Percentiles rank a stretch among this genome's conserved stretches.
Conservation (phyloP, 306 rosid species). For the Begonia loranthoides region DNA sequence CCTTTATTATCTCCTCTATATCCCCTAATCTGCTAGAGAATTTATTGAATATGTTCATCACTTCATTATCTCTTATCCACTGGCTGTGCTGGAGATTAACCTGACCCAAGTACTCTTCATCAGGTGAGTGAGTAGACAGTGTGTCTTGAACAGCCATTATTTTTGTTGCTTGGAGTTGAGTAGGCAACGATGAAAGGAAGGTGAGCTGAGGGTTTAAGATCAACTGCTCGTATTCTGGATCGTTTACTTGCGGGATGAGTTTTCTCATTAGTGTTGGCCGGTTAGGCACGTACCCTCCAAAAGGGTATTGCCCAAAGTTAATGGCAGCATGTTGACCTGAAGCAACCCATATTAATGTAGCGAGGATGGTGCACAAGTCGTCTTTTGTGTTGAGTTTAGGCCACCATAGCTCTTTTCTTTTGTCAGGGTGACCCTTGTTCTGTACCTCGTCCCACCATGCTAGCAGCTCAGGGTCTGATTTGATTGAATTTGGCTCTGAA, state of each 20-base stretch:
- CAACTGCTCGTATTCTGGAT: slow-evolving; percentile 45
- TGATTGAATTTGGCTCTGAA: slow-evolving; percentile 40
- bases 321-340: slow-evolving; percentile 94
- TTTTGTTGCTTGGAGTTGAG: slow-evolving; percentile 92
- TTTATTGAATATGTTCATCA: slow-evolving; percentile 30
- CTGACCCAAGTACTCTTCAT: slow-evolving; percentile 95
- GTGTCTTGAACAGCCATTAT: slow-evolving; percentile 98
- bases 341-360: slow-evolving; percentile 79
- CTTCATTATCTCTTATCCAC: slow-evolving; percentile 53
- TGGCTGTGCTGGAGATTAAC: slow-evolving; percentile 36
- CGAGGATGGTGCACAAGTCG: slow-evolving; percentile 54
- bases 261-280: slow-evolving; percentile 84
- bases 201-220: slow-evolving; percentile 53
- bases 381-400: slow-evolving; percentile 61
- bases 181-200: slow-evolving; percentile 80
- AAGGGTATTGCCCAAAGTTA: slow-evolving; percentile 95
- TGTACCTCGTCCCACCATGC: slow-evolving; percentile 90
- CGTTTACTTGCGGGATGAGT: slow-evolving; percentile 65
- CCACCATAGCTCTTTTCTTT: slow-evolving; percentile 86
- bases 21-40: slow-evolving; percentile 56
- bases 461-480: slow-evolving; percentile 55
- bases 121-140: slow-evolving; percentile 78
- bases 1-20: slow-evolving; percentile 61
- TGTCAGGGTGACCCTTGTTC: slow-evolving; percentile 71
- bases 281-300: slow-evolving; percentile 87